Conservation (phyloP, 83 land plant species). For the Isoetes engelmannii region DNA sequence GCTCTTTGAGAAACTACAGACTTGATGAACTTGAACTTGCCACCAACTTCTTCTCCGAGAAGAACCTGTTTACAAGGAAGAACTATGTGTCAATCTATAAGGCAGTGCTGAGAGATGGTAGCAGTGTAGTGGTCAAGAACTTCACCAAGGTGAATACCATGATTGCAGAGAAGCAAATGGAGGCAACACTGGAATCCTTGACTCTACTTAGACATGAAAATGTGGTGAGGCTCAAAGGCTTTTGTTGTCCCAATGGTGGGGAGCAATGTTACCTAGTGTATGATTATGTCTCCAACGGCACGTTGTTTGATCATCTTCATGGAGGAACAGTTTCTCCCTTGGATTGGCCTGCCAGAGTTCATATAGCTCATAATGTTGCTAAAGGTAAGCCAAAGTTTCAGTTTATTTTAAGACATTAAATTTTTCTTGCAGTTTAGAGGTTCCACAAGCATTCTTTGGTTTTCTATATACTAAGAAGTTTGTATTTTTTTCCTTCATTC, state of each 20-base stretch:
- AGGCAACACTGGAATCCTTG: conserved; percentile 53
- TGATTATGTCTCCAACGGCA: conserved; percentile 71
- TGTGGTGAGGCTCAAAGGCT: conserved; percentile 64
- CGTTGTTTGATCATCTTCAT: conserved; percentile 54
- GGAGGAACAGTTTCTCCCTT: conserved; percentile 31
- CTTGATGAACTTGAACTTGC: conserved; percentile 78
- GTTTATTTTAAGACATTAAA: not conserved
- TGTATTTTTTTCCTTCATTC: conserved; percentile 2
- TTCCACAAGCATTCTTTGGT: not conserved
- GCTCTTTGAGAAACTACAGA: conserved; percentile 42
- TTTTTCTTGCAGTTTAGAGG: not conserved
- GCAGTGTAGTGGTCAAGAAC: conserved; percentile 57
- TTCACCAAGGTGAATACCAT: conserved; percentile 58
- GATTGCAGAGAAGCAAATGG: conserved; percentile 48
- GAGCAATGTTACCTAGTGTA: conserved; percentile 85
- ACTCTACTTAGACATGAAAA: conserved; percentile 59
- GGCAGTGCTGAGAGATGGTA: conserved; percentile 75
- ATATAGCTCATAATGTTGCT: conserved; percentile 64
- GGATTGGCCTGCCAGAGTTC: conserved; percentile 67
- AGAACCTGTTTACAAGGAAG: conserved; percentile 63
- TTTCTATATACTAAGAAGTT: no score
- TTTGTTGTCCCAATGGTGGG: conserved; percentile 70
- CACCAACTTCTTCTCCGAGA: conserved; percentile 79
- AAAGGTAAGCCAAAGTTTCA: conserved; percentile 44
- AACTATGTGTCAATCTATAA: conserved; percentile 51